These are phyloP conservation scores for Trichosanthes truncata DNA, from an alignment of 306 rosid species.

Conservation along the genomic window DNA sequence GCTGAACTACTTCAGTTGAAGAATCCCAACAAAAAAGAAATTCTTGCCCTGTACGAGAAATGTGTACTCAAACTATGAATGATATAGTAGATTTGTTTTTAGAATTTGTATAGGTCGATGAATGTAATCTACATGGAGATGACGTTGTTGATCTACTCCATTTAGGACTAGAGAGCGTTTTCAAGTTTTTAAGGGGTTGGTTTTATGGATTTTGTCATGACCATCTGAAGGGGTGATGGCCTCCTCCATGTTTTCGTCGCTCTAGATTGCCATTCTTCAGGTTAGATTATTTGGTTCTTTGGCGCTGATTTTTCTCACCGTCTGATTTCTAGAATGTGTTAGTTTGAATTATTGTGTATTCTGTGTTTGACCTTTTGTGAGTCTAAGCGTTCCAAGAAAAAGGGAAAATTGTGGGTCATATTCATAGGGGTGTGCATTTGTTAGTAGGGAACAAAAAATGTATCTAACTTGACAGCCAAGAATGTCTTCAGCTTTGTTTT, in stretches of 20 bases:
- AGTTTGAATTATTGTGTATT: constrained; percentile 1
- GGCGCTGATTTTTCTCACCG: not conserved
- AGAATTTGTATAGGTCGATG: constrained; percentile 20
- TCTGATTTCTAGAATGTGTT: not conserved
- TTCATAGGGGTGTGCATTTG: not conserved
- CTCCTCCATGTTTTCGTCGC: not conserved
- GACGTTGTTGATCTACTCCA: constrained; percentile 9
- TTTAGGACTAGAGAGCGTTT: constrained; percentile 6
- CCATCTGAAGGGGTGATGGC: not conserved
- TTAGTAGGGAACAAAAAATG: not conserved
- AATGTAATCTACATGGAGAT: constrained; percentile 10
- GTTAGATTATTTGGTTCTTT: not conserved
- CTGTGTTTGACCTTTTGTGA: not conserved
- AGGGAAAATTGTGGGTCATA: not conserved
- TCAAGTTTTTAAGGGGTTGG: not conserved
- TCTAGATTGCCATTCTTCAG: not conserved
- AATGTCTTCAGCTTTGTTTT: not conserved
- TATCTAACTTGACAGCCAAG: not conserved
- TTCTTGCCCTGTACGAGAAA: constrained; percentile 71
- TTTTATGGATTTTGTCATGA: not conserved
- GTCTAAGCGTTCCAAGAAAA: not conserved
- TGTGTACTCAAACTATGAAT: constrained; percentile 53
- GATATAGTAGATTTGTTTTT: constrained; percentile 14
- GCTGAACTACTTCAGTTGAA: constrained; percentile 71
- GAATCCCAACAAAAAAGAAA: constrained; percentile 68